Conservation (phyloP, 495 filamentous ascomycete genomes). For the Neurospora sp. region DNA sequence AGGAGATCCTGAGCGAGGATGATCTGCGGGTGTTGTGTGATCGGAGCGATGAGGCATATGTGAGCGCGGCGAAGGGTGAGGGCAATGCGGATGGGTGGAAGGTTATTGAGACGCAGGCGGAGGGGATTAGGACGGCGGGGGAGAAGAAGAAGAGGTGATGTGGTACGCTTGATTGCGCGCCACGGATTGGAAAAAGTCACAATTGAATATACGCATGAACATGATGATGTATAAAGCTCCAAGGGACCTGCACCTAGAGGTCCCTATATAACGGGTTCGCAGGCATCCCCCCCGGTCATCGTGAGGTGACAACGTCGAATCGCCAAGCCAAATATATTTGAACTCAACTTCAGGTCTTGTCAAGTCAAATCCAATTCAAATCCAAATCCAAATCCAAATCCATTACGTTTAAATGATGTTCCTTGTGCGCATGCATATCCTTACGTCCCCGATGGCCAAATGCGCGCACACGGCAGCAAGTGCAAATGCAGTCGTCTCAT, state of each 20-base stretch:
- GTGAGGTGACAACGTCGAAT: background rate
- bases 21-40: slow-evolving; percentile 77
- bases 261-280: background rate
- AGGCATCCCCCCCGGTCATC: background rate
- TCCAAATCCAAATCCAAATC: background rate
- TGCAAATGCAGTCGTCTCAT: background rate
- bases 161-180: background rate
- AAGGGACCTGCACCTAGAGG: no score
- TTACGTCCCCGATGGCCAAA: background rate
- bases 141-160: background rate
- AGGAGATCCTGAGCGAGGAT: slow-evolving; percentile 59
- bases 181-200: background rate
- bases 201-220: background rate
- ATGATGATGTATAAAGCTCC: background rate
- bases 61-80: slow-evolving; percentile 62
- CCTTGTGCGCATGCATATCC: background rate
- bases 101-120: slow-evolving; percentile 53
- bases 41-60: slow-evolving; percentile 77
- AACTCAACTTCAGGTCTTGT: background rate
- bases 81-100: slow-evolving; percentile 53
- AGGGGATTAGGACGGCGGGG: slow-evolving; percentile 31
- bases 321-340: background rate
- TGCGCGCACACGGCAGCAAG: background rate
- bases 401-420: background rate
- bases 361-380: background rate